Base-by-base conservation (phyloP, 2,329 filamentous ascomycete genomes). In the Colletotrichum lini region DNA sequence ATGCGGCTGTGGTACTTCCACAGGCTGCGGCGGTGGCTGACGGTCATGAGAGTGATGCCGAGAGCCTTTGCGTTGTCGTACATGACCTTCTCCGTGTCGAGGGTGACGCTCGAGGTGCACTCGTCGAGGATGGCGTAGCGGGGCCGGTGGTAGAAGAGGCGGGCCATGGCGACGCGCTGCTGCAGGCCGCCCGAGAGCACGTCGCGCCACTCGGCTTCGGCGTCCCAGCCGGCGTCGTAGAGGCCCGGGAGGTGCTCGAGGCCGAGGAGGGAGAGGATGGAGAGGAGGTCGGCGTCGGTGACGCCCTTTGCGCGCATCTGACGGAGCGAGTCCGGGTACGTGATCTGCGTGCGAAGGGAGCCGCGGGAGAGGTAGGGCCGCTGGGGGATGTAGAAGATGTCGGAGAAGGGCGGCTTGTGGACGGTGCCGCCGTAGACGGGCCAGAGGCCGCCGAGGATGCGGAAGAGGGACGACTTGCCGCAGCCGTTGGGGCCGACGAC, bases 301-400 rank as follows among this genome's bases (percentile, higher is more conserved):
- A 96, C 88, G 58, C 93, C 92, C 78, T 95, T 95, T 73, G 91
- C 89, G 53, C 94, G 93, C 92, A 98, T 98, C 74, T 95, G 93
- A 62, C 94, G 92, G 21, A 97, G 82, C 10, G 91, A 93, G 81
- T 99, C 96, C 0, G 96, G 96, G 82, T 99, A 99, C 71, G 96
- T 98, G 76, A 99, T 95, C 78, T 99, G 96, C 80, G 98, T 95
- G 49, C 96, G 92, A n/a, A 99, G 89, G 2, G 93, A 95, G 26
- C 96, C 96, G 64, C 94, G 91, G 16, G 94, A 96, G 2, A 99
- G 88, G 79, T 99, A 99, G 0, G 96, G 96, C 2, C 96, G 91
- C 79, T 99, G 96, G 0, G 96, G 96, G 74, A 99, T 97, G 84
- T 99, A 99, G 84, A 98, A 99, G 79, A 99, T 98, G 79, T 96